Base-by-base conservation (phyloP, 2,329 filamentous ascomycete genomes). In the Hypoxylon sp. region DNA sequence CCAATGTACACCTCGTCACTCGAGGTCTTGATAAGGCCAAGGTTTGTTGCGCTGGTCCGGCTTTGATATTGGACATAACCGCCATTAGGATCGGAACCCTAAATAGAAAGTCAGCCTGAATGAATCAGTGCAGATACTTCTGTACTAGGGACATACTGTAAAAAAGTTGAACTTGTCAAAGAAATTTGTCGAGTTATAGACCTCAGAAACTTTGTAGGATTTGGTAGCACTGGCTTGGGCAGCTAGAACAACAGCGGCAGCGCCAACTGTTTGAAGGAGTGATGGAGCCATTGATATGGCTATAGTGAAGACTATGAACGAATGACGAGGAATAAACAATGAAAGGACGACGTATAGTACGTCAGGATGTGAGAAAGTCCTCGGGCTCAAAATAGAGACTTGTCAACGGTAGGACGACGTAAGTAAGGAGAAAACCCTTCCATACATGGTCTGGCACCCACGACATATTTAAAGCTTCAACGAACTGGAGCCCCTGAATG, bases 1-100 rank as follows among this genome's bases (percentile, higher is more conserved):
- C 80, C 80, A n/a, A 86, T 72, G 51, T 79, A 80, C 21, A 83
- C 78, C 32, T 80, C 77, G 8, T 75, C 71, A 15, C 73, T 72
- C 17, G 77, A 66, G n/a, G 69, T 76, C 27, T 73, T 73, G 55
- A 81, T 73, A 2, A 85, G 75, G 17, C 79, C 79, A 19, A 81
- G 73, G 2, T 62, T 62, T 7, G 75, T 46, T 13, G 84, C 83
- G 21, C 80, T 76, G 0, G 66, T 24, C 55, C 76, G 72, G 74
- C 62, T 77, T 50, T 78, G 76, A 71, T 85, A 94, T 62, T 83
- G 80, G 53, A 93, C 91, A 73, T 86, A 91, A 7, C 91, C 91
- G 62, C 85, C 75, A 48, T 89, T 93, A 6, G 88, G 88, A 73
- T 93, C 91, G 4, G 73, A 50, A 17, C 71, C 74, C 54, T 76